phyloP scores from a whole-genome alignment of 352 stramenopile genomes.

The Globisporangium barbulae region DNA sequence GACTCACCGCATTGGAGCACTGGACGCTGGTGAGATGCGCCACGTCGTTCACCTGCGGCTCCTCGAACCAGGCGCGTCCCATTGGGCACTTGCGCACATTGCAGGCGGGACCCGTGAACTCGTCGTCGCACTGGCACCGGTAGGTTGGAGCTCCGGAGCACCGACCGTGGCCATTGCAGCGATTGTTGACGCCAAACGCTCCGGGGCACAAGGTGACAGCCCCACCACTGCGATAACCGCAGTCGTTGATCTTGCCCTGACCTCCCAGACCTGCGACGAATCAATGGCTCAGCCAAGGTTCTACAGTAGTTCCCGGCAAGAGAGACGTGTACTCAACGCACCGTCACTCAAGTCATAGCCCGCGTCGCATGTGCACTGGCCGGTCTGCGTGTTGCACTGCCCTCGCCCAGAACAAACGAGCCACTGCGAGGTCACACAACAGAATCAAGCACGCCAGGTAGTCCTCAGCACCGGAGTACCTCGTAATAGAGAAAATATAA shows the following conservation, averaged over 20 bases:
- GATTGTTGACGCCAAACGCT: conserved; percentile 12
- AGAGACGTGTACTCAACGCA: conserved; percentile 10
- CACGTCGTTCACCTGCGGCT: conserved; percentile 38
- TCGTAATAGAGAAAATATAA: neutral
- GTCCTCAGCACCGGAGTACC: neutral
- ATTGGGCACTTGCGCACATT: conserved; percentile 46
- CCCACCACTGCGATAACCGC: conserved; percentile 38
- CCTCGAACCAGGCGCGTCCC: conserved; percentile 67
- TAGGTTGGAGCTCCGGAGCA: conserved; percentile 45
- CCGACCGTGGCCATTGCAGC: conserved; percentile 56
- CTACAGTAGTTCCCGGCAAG: neutral
- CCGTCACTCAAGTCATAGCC: conserved; percentile 60
- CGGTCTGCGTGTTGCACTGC: conserved; percentile 42
- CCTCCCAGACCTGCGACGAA: conserved; percentile 18
- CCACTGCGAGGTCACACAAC: conserved; percentile 32
- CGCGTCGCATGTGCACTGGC: conserved; percentile 42
- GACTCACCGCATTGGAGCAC: conserved; percentile 67
- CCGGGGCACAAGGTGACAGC: conserved; percentile 42
- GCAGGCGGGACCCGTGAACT: conserved; percentile 54
- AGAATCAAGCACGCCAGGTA: neutral
- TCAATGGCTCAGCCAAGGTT: neutral
- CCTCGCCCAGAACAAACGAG: conserved; percentile 58
- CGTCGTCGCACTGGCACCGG: conserved; percentile 50
- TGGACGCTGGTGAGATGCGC: conserved; percentile 50
- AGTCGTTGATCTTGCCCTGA: conserved; percentile 35